These are phyloP conservation scores for Dendrobium chrysotoxum DNA, from an alignment of 106 monocot genomes.

Conservation along the genomic window DNA sequence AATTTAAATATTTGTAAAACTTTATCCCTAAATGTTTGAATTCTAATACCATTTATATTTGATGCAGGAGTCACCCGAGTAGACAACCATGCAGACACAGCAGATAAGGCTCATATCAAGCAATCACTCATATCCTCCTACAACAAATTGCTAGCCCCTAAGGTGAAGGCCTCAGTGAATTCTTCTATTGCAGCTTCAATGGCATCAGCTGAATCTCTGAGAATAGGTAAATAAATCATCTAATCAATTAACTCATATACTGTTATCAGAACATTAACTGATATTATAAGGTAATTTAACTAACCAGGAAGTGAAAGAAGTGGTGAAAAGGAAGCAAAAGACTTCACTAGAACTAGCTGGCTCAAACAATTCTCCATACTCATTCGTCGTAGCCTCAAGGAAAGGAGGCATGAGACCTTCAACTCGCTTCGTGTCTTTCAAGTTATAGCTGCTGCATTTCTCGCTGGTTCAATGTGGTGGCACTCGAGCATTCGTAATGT, in stretches of 20 bases:
- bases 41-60: no score
- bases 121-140: constrained; percentile 51
- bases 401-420: constrained; percentile 86
- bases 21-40: no score
- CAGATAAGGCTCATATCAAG: constrained; percentile 49
- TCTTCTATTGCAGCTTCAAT: constrained; percentile 11
- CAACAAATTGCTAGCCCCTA: constrained; percentile 51
- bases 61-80: constrained; percentile 39
- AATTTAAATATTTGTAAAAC: no score
- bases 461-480: constrained; percentile 87
- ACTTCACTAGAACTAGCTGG: constrained; percentile 52
- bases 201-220: constrained; percentile 7
- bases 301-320: constrained; percentile 12
- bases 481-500: constrained; percentile 50
- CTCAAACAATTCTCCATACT: constrained; percentile 71
- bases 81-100: constrained; percentile 27
- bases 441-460: constrained; percentile 56
- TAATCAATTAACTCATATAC: not conserved
- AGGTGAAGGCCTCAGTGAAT: constrained; percentile 30
- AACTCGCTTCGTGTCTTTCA: constrained; percentile 72
- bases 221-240: not conserved
- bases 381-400: constrained; percentile 75
- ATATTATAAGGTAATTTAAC: not conserved
- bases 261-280: not conserved
- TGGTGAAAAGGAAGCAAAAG: constrained; percentile 5